phyloP scores from a whole-genome alignment of 1,284 basidiomycete genomes.

The Ceratobasidium sp. region DNA sequence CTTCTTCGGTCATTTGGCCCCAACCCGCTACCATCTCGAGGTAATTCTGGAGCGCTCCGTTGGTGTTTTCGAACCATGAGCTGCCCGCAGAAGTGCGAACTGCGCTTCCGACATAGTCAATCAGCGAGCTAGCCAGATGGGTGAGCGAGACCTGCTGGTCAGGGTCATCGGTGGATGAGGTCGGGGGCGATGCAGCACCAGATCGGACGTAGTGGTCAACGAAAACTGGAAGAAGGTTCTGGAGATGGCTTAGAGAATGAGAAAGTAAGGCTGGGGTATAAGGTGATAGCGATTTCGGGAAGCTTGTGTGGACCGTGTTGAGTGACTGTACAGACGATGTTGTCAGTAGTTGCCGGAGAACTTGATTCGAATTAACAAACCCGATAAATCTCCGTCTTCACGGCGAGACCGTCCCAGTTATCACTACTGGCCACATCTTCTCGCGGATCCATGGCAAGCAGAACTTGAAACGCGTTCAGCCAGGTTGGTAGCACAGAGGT shows the following conservation, averaged over 20 bases:
- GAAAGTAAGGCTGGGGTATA: conserved; percentile 74
- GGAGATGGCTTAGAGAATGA: conserved; percentile 75
- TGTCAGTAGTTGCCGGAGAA: neutral
- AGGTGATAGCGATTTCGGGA: conserved; percentile 75
- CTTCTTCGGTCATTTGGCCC: conserved; percentile 89
- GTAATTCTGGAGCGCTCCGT: conserved; percentile 65
- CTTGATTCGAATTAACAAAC: conserved; percentile 59
- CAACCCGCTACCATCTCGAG: conserved; percentile 76
- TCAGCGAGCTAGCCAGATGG: conserved; percentile 80
- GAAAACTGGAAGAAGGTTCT: conserved; percentile 75
- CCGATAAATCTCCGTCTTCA: conserved; percentile 85
- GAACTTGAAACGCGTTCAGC: conserved; percentile 85
- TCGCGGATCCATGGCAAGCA: conserved; percentile 76
- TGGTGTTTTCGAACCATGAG: conserved; percentile 69
- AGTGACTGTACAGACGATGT: conserved; percentile 67
- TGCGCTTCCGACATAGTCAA: conserved; percentile 82
- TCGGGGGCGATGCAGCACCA: conserved; percentile 62
- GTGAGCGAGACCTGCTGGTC: conserved; percentile 79
- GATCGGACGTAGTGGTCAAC: conserved; percentile 72
- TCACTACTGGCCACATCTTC: conserved; percentile 69
- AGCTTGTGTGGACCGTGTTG: conserved; percentile 79
- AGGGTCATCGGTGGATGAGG: conserved; percentile 76
- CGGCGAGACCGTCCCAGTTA: conserved; percentile 82
- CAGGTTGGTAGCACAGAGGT: conserved; percentile 87
- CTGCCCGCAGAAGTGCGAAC: conserved; percentile 73